Conservation (phyloP, 2,329 filamentous ascomycete species). For the Setomelanomma holmii region DNA sequence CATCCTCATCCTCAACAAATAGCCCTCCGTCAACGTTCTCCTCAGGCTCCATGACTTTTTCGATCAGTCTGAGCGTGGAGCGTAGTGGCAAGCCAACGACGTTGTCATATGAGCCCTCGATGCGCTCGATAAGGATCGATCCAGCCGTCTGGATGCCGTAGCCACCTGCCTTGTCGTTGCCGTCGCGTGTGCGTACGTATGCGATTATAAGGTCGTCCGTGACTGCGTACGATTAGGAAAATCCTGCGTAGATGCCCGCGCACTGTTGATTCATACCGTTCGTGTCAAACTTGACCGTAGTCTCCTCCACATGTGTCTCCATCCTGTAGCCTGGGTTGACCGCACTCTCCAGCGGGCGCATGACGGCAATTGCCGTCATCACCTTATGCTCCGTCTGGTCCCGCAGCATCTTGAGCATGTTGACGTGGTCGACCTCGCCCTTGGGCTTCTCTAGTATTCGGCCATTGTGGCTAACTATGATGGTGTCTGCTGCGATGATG, state of each 20-base stretch:
- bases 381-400: constrained; percentile 82
- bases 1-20: constrained; percentile 25
- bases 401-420: constrained; percentile 82
- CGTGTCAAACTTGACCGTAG: constrained; percentile 84
- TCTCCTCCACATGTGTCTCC: constrained; percentile 85
- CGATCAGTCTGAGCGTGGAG: constrained; percentile 78
- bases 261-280: no score
- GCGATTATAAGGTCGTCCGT: constrained; percentile 83
- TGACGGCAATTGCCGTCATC: constrained; percentile 82
- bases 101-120: constrained; percentile 92
- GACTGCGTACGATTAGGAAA: no score
- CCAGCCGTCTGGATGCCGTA: constrained; percentile 93
- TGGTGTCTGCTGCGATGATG: constrained; percentile 88
- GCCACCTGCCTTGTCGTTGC: constrained; percentile 93
- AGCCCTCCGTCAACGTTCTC: constrained; percentile 51
- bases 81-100: constrained; percentile 89
- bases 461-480: constrained; percentile 79
- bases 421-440: constrained; percentile 78
- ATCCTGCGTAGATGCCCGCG: no score
- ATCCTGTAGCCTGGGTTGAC: constrained; percentile 85
- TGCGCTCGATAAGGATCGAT: constrained; percentile 83
- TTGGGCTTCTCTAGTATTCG: constrained; percentile 90
- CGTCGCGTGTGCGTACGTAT: constrained; percentile 85
- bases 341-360: constrained; percentile 82
- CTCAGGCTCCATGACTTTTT: constrained; percentile 82